phyloP scores from a whole-genome alignment of 2,329 filamentous ascomycete species.

The Aspergillus novofumigatus region DNA sequence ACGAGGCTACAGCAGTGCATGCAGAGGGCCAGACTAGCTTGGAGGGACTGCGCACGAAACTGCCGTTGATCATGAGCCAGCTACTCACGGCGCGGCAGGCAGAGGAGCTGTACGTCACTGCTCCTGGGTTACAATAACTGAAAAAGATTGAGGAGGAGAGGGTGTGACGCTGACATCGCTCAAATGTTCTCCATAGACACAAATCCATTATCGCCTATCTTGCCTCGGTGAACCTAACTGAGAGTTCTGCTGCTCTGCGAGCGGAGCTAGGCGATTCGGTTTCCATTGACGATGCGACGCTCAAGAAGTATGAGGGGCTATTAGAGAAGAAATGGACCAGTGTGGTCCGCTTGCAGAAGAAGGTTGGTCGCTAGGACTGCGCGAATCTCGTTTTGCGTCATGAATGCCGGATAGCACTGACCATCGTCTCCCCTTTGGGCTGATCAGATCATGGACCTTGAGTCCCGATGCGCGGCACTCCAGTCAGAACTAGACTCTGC shows the following conservation, averaged over 20 bases:
- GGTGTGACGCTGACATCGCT: neutral
- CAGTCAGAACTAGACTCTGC: slow-evolving; percentile 82
- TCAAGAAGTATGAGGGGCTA: slow-evolving; percentile 88
- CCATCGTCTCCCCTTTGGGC: slow-evolving; percentile 1
- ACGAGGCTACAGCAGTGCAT: neutral
- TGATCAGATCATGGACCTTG: slow-evolving; percentile 80
- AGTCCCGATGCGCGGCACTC: slow-evolving; percentile 66
- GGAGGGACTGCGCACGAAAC: neutral
- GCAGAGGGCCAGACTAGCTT: neutral
- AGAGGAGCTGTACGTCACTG: neutral
- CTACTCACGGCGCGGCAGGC: neutral
- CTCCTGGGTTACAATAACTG: neutral
- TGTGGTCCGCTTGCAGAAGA: slow-evolving; percentile 87
- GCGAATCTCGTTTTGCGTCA: neutral
- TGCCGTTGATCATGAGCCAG: neutral
- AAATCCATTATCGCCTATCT: slow-evolving; percentile 91
- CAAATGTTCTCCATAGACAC: slow-evolving; percentile 55
- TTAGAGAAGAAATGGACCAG: slow-evolving; percentile 99
- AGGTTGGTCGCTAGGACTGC: slow-evolving; percentile 50
- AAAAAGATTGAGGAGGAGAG: neutral
- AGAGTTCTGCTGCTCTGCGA: slow-evolving; percentile 65
- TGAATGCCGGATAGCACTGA: slow-evolving; percentile 4
- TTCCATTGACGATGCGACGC: slow-evolving; percentile 69
- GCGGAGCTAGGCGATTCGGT: slow-evolving; percentile 66
- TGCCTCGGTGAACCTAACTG: slow-evolving; percentile 64